Conservation (phyloP, 108 stramenopile species). For the Cyclostephanos tholiformis region DNA sequence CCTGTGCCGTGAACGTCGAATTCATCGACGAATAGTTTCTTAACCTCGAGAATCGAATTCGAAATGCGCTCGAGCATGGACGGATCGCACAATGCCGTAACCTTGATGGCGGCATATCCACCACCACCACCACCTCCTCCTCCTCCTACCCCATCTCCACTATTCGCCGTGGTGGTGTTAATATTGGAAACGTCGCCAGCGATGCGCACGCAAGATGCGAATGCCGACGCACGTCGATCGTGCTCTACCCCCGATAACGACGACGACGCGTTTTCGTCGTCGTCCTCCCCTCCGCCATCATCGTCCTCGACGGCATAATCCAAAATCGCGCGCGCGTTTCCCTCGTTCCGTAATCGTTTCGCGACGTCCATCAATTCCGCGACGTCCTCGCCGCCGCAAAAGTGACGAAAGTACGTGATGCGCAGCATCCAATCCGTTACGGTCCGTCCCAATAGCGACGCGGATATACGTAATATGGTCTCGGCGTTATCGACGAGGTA, state of each 20-base stretch:
- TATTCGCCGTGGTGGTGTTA: neutral
- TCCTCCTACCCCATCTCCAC: conserved; percentile 29
- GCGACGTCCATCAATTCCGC: conserved; percentile 65
- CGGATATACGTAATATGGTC: no score
- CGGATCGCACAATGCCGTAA: conserved; percentile 95
- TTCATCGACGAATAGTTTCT: conserved; percentile 59
- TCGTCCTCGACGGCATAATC: conserved; percentile 98
- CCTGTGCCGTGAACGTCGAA: conserved; percentile 66
- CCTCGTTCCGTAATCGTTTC: conserved; percentile 45
- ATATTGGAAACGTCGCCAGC: conserved; percentile 68
- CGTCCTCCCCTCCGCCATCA: neutral
- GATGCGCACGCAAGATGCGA: conserved; percentile 80
- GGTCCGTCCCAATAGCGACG: conserved; percentile 47
- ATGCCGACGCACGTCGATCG: conserved; percentile 75
- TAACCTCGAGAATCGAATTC: conserved; percentile 71
- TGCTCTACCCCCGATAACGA: conserved; percentile 69
- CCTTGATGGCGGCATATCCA: conserved; percentile 95
- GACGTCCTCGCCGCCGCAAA: conserved; percentile 92
- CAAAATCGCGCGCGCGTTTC: conserved; percentile 84
- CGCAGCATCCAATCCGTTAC: conserved; percentile 69
- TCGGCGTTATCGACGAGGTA: conserved; percentile 72
- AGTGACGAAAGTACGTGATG: conserved; percentile 91
- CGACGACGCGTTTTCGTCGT: neutral
- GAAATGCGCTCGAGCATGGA: conserved; percentile 85
- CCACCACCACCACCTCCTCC: no score